A percentile compares a stretch with the other conserved stretches of the same genome.
Conservation (phyloP, 192 early-diverging fungal species). For the Oehlia diaphana region DNA sequence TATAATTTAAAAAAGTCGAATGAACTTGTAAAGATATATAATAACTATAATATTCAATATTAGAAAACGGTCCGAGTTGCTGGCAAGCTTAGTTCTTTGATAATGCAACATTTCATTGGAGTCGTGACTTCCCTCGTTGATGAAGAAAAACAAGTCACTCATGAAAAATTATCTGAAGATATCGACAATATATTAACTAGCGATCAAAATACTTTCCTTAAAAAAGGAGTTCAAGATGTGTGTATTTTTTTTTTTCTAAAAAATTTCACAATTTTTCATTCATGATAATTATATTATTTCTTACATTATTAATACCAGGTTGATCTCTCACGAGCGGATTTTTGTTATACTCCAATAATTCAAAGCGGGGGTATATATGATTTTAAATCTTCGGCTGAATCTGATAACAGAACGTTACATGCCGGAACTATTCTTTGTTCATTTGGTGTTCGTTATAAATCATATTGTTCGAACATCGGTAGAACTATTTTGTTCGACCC, state of each 20-base stretch:
- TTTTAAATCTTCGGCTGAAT: slow-evolving; percentile 76
- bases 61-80: slow-evolving; percentile 75
- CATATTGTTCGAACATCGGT: slow-evolving; percentile 92
- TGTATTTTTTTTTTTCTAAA: slow-evolving; percentile 1
- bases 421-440: slow-evolving; percentile 88
- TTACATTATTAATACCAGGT: slow-evolving; percentile 34
- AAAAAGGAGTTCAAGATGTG: slow-evolving; percentile 69
- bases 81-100: slow-evolving; percentile 63
- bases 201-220: slow-evolving; percentile 57
- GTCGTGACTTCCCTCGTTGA: slow-evolving; percentile 88
- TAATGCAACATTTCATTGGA: slow-evolving; percentile 85
- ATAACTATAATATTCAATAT: not conserved
- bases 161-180: slow-evolving; percentile 75
- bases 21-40: not conserved
- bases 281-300: slow-evolving; percentile 13
- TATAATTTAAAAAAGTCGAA: too few species aligned
- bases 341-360: slow-evolving; percentile 92
- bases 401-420: slow-evolving; percentile 73
- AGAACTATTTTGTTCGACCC: slow-evolving; percentile 95
- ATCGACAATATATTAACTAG: slow-evolving; percentile 67
- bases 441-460: slow-evolving; percentile 91
- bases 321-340: slow-evolving; percentile 74
- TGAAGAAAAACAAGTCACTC: slow-evolving; percentile 81
- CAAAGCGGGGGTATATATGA: slow-evolving; percentile 96
- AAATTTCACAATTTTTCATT: not conserved